These are phyloP conservation scores for Zygosaccharomyces bisporus DNA, from an alignment of 805 yeast genomes.

Conservation along the genomic window DNA sequence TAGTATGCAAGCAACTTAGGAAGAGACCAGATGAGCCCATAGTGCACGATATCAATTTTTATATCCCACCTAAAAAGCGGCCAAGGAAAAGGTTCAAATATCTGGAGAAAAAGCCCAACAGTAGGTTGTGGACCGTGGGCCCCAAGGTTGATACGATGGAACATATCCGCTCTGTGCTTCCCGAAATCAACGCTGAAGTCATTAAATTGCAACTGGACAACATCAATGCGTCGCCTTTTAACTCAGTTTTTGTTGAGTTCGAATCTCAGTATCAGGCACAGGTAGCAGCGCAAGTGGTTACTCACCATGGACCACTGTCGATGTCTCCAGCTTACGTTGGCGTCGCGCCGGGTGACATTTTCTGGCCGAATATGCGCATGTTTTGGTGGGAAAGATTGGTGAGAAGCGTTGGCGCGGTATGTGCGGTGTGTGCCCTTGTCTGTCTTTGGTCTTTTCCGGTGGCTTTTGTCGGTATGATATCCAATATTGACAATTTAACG, in stretches of 20 bases:
- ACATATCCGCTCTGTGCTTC: slow-evolving; percentile 53
- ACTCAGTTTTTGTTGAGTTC: slow-evolving; percentile 75
- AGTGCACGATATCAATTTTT: slow-evolving; percentile 46
- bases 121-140: slow-evolving; percentile 46
- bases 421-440: slow-evolving; percentile 53
- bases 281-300: slow-evolving; percentile 58
- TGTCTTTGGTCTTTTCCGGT: slow-evolving; percentile 75
- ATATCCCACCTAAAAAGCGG: slow-evolving; percentile 63
- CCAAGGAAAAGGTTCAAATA: slow-evolving; percentile 49
- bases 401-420: slow-evolving; percentile 49
- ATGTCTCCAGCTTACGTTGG: slow-evolving; percentile 61
- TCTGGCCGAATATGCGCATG: slow-evolving; percentile 71
- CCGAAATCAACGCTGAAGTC: slow-evolving; percentile 54
- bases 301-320: slow-evolving; percentile 63
- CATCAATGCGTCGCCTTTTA: slow-evolving; percentile 55
- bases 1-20: slow-evolving; percentile 62
- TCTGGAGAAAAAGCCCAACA: slow-evolving; percentile 62
- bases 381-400: slow-evolving; percentile 74
- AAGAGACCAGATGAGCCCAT: slow-evolving; percentile 43
- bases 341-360: slow-evolving; percentile 56
- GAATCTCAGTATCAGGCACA: slow-evolving; percentile 74
- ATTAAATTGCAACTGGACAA: slow-evolving; percentile 50
- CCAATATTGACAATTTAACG: slow-evolving; percentile 62
- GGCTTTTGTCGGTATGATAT: slow-evolving; percentile 71
- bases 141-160: slow-evolving; percentile 62